phyloP scores from a whole-genome alignment of 1,284 basidiomycete genomes.

The Takashimella tepidaria region DNA sequence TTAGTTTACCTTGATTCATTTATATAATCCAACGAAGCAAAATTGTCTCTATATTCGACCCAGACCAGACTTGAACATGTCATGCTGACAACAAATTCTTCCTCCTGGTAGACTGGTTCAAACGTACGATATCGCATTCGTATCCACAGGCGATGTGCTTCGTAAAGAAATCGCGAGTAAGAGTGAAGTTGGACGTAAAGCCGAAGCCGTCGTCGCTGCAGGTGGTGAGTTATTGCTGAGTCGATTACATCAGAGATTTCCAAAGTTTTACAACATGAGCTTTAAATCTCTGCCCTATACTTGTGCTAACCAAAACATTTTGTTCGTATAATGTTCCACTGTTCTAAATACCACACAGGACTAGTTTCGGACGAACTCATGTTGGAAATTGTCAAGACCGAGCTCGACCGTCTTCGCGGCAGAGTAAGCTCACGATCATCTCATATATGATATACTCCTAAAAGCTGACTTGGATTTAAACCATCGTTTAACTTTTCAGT shows the following conservation, averaged over 20 bases:
- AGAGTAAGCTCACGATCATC: too few species aligned
- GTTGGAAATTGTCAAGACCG: slow-evolving; percentile 45
- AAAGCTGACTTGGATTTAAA: background rate
- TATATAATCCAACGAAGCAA: too few species aligned
- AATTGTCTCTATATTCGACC: too few species aligned
- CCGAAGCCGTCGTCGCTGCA: slow-evolving; percentile 41
- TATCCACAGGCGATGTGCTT: slow-evolving; percentile 47
- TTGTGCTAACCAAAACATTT: too few species aligned
- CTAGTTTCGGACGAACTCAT: slow-evolving; percentile 48
- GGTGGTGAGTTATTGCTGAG: slow-evolving; percentile 33
- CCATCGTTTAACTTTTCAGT: slow-evolving; percentile 28
- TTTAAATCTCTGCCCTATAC: background rate
- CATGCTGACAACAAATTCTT: too few species aligned
- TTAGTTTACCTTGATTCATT: too few species aligned
- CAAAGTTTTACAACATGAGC: background rate
- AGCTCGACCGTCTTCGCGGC: slow-evolving; percentile 42
- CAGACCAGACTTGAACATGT: too few species aligned
- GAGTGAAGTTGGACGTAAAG: slow-evolving; percentile 39
- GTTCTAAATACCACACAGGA: too few species aligned
- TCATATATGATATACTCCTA: too few species aligned
- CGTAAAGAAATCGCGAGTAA: slow-evolving; percentile 45
- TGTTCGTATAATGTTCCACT: too few species aligned
- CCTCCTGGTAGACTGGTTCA: slow-evolving; percentile 44
- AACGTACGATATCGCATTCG: slow-evolving; percentile 46
- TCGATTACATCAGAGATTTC: background rate